phyloP scores from a whole-genome alignment of 352 stramenopile genomes.

The Plasmopara muralis region DNA sequence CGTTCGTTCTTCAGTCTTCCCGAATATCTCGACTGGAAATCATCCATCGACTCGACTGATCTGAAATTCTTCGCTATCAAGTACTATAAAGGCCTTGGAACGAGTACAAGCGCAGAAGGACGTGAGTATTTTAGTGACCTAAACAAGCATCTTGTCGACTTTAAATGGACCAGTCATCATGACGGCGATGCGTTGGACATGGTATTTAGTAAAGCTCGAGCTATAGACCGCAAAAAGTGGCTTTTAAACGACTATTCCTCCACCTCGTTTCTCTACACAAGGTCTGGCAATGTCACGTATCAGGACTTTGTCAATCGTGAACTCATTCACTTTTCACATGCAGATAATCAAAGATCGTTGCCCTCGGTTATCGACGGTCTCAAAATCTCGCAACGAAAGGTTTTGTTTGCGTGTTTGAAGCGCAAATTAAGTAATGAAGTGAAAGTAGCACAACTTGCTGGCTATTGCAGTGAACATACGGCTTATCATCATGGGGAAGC shows the following conservation, averaged over 20 bases:
- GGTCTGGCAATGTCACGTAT: slow-evolving; percentile 85
- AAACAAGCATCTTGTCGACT: slow-evolving; percentile 91
- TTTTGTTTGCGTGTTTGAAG: slow-evolving; percentile 98
- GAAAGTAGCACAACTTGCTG: slow-evolving; percentile 99
- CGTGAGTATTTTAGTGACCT: slow-evolving; percentile 98
- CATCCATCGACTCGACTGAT: slow-evolving; percentile 31
- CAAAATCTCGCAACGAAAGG: slow-evolving; percentile 97
- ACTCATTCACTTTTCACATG: slow-evolving; percentile 97
- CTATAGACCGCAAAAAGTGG: slow-evolving; percentile 95
- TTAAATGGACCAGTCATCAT: slow-evolving; percentile 53
- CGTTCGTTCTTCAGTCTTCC: slow-evolving; percentile 96
- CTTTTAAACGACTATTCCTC: slow-evolving; percentile 84
- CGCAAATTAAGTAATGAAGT: slow-evolving; percentile 98
- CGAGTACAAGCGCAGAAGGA: slow-evolving; percentile 93
- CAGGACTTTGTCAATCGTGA: slow-evolving; percentile 98
- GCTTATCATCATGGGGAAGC: slow-evolving; percentile 99
- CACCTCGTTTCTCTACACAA: slow-evolving; percentile 92
- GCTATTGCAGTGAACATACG: slow-evolving; percentile 95
- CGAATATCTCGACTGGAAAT: slow-evolving; percentile 96
- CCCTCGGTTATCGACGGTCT: slow-evolving; percentile 95
- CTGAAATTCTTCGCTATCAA: slow-evolving; percentile 95
- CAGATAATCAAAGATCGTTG: slow-evolving; percentile 95
- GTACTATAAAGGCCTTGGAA: slow-evolving; percentile 99
- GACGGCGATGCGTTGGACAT: slow-evolving; percentile 97
- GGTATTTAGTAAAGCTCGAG: slow-evolving; percentile 97